Evolutionary conservation across 2,329 filamentous ascomycete species (phyloP).

Genomic region (Aspergillus sp.): DNA sequence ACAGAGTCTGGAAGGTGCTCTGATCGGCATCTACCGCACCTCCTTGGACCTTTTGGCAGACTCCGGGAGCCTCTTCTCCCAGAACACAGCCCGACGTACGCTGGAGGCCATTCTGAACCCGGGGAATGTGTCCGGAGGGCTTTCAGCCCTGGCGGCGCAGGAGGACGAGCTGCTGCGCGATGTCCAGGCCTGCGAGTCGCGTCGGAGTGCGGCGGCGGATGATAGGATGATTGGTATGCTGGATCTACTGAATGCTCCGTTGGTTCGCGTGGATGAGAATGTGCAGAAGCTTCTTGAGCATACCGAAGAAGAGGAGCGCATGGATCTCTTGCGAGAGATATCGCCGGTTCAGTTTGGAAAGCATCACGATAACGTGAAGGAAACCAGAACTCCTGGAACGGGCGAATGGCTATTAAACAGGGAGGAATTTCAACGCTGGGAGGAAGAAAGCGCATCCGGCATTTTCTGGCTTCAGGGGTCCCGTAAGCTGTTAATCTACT

Average conservation of each 20-base stretch:
- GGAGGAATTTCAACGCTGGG: slow-evolving; percentile 16
- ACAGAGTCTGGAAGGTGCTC: neutral
- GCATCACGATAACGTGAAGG: slow-evolving; percentile 13
- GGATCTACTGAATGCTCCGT: neutral
- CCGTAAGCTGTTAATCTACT: too few relatives aligned
- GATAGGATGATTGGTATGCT: neutral
- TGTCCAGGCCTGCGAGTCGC: neutral
- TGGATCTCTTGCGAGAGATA: slow-evolving; percentile 18
- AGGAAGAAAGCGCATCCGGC: slow-evolving; percentile 12
- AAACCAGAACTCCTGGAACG: slow-evolving; percentile 14
- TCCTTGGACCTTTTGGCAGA: neutral
- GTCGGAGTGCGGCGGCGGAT: neutral
- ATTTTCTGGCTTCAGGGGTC: slow-evolving; percentile 23
- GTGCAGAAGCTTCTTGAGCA: neutral
- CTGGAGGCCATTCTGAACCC: neutral
- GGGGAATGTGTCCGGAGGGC: neutral
- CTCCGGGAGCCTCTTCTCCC: neutral
- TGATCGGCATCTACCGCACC: neutral
- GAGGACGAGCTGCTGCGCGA: neutral
- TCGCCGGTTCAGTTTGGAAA: slow-evolving; percentile 18
- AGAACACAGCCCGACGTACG: neutral
- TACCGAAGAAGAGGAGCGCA: neutral
- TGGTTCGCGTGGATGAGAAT: neutral
- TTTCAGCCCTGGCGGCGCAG: neutral
- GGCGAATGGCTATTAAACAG: slow-evolving; percentile 20